These are phyloP conservation scores for Aechmea fasciata DNA, from an alignment of 176 grass and related monocot genomes.

Conservation along the genomic window DNA sequence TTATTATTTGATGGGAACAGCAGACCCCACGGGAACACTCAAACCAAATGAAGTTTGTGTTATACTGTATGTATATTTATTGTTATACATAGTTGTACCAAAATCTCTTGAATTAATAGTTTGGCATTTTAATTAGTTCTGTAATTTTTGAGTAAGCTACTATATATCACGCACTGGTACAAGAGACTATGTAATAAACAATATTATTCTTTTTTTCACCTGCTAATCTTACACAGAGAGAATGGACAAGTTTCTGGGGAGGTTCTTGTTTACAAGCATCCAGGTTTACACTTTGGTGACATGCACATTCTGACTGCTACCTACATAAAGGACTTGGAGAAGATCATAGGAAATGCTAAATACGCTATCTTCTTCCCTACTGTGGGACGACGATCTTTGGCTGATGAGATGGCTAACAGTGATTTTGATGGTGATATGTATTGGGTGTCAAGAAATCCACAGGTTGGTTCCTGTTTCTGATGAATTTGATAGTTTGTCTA, in stretches of 20 bases:
- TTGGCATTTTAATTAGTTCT: no score
- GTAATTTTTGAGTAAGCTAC: no score
- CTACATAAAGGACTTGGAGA: slow-evolving; percentile 32
- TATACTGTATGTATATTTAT: slow-evolving; percentile 48
- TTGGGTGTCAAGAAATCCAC: slow-evolving; percentile 51
- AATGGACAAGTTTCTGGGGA: slow-evolving; percentile 48
- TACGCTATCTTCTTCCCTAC: slow-evolving; percentile 62
- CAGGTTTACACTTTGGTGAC: slow-evolving; percentile 67
- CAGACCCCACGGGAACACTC: slow-evolving; percentile 44
- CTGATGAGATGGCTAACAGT: slow-evolving; percentile 72
- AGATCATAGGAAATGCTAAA: slow-evolving; percentile 45
- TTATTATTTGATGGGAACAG: slow-evolving; percentile 61
- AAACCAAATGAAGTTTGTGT: slow-evolving; percentile 55
- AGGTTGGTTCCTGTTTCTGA: slow-evolving; percentile 23
- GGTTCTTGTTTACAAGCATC: slow-evolving; percentile 70
- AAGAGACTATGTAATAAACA: no score
- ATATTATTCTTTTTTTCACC: background rate
- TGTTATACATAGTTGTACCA: background rate
- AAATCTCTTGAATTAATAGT: no score
- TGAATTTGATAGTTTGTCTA: background rate
- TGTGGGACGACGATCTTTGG: slow-evolving; percentile 46
- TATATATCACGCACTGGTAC: no score
- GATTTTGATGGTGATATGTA: slow-evolving; percentile 74
- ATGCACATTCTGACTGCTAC: slow-evolving; percentile 47
- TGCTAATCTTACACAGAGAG: slow-evolving; percentile 32